Evolutionary conservation across 345 rosid species (phyloP), one percentile per base, ranked within the genome.

Genomic region (Euphorbia tirucalli): DNA sequence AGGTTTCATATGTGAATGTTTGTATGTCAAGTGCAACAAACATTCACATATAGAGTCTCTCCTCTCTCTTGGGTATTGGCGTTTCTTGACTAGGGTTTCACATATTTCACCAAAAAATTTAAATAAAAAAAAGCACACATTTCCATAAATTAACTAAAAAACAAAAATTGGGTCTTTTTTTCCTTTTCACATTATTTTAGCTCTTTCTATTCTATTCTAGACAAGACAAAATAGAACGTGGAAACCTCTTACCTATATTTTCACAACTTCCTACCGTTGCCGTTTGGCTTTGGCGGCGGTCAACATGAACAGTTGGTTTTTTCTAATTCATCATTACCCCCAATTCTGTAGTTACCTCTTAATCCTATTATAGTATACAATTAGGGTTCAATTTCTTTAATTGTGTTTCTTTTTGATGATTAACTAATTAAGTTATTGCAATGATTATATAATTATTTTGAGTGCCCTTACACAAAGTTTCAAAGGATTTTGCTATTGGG

Each of bases 21-120:
- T 76, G 83, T 77, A 48, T 67, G 49, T 28, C 43, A 4, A 11
- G 2, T 16, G n/a, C 61, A 69, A 78, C 85, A 78, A 75, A 75
- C 85, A 82, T 84, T 84, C 87, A 81, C 74, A 66, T 57, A 62
- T 28, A 59, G 75, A n/a, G n/a, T n/a, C n/a, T n/a, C n/a, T n/a
- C n/a, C n/a, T n/a, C n/a, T n/a, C n/a, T n/a, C n/a, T n/a, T n/a
- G n/a, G n/a, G n/a, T n/a, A n/a, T n/a, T n/a, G n/a, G n/a, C 54
- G 48, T 27, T 52, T 24, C 49, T 54, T 62, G 16, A 70, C 32
- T 71, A 72, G 79, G 80, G 79, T 66, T 81, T 78, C 44, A n/a
- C 60, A 49, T n/a, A 60, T n/a, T n/a, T n/a, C n/a, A n/a, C n/a
- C n/a, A n/a, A 32, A 13, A 43, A 44, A 14, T 19, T 32, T 28